Conservation (phyloP, 495 filamentous ascomycete genomes). For the Aspergillus nidulans region DNA sequence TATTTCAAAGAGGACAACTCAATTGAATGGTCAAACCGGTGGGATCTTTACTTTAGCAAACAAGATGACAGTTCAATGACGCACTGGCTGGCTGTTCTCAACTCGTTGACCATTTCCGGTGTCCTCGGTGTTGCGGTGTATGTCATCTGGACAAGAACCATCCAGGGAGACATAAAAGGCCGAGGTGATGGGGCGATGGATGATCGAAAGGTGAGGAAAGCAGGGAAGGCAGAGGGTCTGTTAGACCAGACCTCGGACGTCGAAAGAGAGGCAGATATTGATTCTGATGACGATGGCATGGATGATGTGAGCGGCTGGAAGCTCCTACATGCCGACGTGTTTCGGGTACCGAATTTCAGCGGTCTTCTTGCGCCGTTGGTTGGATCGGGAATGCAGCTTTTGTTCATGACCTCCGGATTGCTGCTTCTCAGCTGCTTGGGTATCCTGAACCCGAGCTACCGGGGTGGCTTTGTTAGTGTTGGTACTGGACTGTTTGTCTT, state of each 20-base stretch:
- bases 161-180: constrained; percentile 74
- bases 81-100: constrained; percentile 90
- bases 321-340: constrained; percentile 91
- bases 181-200: constrained; percentile 62
- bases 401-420: constrained; percentile 80
- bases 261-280: constrained; percentile 57
- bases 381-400: constrained; percentile 83
- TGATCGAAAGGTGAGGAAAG: constrained; percentile 64
- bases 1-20: constrained; percentile 83
- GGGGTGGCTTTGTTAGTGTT: constrained; percentile 87
- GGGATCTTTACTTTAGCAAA: constrained; percentile 93
- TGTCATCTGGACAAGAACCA: constrained; percentile 79
- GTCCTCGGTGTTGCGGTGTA: constrained; percentile 79
- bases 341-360: constrained; percentile 70
- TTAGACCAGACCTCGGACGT: constrained; percentile 60
- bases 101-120: constrained; percentile 82
- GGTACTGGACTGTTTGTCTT: constrained; percentile 84
- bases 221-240: constrained; percentile 46
- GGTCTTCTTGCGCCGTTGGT: constrained; percentile 78
- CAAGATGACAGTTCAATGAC: constrained; percentile 80
- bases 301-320: constrained; percentile 95
- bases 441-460: constrained; percentile 84
- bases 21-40: constrained; percentile 81
- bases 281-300: constrained; percentile 69
- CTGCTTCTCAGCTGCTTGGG: constrained; percentile 78